phyloP scores from a whole-genome alignment of 345 rosid species.

The Pugionium cornutum region DNA sequence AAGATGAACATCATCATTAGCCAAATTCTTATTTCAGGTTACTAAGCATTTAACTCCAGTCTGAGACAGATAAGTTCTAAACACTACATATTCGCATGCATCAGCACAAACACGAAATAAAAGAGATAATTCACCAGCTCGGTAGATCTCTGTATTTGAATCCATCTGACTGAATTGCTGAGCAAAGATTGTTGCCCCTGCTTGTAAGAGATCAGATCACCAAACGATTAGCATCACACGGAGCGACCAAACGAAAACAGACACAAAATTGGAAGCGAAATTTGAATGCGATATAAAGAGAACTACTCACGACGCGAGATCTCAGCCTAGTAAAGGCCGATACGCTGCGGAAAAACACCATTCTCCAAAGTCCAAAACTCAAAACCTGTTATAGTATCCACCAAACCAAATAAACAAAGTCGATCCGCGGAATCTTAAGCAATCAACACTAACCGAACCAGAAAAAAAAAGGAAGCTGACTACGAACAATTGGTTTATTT shows the following conservation, averaged over 20 bases:
- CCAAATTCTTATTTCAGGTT: background rate
- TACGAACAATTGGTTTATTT: background rate
- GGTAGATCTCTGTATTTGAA: constrained; percentile 75
- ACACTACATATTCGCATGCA: constrained; percentile 12
- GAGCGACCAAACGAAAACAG: background rate
- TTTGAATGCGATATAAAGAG: background rate
- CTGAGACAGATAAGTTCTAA: background rate
- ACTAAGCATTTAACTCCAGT: background rate
- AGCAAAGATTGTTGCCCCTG: constrained; percentile 69
- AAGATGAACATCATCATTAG: constrained; percentile 17
- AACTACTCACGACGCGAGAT: constrained; percentile 59
- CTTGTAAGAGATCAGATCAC: constrained; percentile 25
- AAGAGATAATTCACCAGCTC: constrained; percentile 52
- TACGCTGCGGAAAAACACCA: constrained; percentile 70
- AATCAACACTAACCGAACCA: constrained; percentile 8
- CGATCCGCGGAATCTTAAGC: constrained; percentile 24
- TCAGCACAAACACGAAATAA: background rate
- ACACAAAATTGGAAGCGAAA: background rate
- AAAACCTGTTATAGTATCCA: constrained; percentile 35
- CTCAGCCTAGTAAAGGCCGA: constrained; percentile 66
- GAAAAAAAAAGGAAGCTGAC: background rate
- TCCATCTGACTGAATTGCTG: constrained; percentile 74
- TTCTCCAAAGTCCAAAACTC: constrained; percentile 32
- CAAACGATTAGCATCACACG: constrained; percentile 9
- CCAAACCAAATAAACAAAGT: constrained; percentile 15